phyloP scores from a whole-genome alignment of 371 early-diverging fungal genomes.

The Chytridium lagenaria region DNA sequence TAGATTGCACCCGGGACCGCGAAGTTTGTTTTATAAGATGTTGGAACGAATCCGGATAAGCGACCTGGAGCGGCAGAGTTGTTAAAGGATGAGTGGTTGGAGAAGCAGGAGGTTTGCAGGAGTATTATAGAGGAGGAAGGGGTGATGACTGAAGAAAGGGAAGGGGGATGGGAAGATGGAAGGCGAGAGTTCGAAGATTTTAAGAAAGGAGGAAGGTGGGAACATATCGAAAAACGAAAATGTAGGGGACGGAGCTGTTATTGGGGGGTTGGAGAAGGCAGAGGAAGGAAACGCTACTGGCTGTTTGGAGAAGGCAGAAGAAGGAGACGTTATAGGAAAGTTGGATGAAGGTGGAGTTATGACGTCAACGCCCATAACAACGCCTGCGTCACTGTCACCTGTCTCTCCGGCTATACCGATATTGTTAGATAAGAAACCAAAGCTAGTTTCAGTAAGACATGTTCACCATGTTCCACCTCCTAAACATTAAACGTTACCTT shows the following conservation, averaged over 20 bases:
- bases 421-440: background rate
- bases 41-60: constrained; percentile 74
- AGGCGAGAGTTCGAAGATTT: background rate
- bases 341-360: too few relatives aligned
- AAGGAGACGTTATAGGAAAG: too few relatives aligned
- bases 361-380: background rate
- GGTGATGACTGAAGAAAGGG: too few relatives aligned
- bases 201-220: too few relatives aligned
- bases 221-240: too few relatives aligned
- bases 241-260: too few relatives aligned
- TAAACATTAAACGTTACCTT: background rate
- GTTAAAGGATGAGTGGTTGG: constrained; percentile 70
- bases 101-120: constrained; percentile 28
- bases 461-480: background rate
- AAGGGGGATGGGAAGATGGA: too few relatives aligned
- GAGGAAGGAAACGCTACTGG: too few relatives aligned
- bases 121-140: too few relatives aligned
- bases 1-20: constrained; percentile 33
- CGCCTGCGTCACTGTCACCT: background rate
- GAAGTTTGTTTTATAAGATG: constrained; percentile 64
- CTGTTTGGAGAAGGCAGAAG: too few relatives aligned
- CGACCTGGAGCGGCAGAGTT: constrained; percentile 66
- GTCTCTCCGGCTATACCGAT: too few relatives aligned
- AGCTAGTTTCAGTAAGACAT: constrained; percentile 4
- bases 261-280: too few relatives aligned